Conservation (phyloP, 1,284 basidiomycete genomes). For the Ustilago sp. region DNA sequence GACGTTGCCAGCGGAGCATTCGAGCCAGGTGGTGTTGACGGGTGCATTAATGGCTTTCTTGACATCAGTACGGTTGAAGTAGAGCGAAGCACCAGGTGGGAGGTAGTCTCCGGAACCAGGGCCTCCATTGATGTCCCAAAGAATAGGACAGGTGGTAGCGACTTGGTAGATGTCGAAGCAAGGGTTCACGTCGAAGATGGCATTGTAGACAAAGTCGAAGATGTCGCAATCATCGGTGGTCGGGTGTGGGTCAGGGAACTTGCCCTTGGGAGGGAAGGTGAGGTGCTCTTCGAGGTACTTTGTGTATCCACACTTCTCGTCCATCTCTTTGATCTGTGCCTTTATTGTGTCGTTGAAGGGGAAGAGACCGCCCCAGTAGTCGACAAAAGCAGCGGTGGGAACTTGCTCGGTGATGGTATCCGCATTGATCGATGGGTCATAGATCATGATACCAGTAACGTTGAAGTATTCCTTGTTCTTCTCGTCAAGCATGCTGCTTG, state of each 20-base stretch:
- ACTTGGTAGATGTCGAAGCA: constrained; percentile 53
- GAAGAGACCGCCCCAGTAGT: constrained; percentile 38
- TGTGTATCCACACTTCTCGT: constrained; percentile 54
- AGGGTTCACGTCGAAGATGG: constrained; percentile 46
- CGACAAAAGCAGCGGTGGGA: constrained; percentile 47
- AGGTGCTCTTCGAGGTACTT: constrained; percentile 58
- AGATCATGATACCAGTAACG: constrained; percentile 64
- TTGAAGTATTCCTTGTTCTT: constrained; percentile 53
- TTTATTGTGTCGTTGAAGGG: constrained; percentile 49
- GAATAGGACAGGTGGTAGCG: constrained; percentile 36
- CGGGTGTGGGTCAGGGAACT: constrained; percentile 36
- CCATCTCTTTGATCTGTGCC: constrained; percentile 33
- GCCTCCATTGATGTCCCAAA: constrained; percentile 37
- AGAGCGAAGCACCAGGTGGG: constrained; percentile 23
- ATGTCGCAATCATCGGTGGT: constrained; percentile 35
- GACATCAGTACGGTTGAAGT: constrained; percentile 55
- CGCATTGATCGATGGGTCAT: constrained; percentile 61
- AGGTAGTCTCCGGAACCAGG: constrained; percentile 32
- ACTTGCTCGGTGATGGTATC: constrained; percentile 52
- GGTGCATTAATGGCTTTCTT: constrained; percentile 63
- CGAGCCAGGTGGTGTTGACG: constrained; percentile 40
- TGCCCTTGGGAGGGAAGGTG: constrained; percentile 61
- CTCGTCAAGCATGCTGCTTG: constrained; percentile 54
- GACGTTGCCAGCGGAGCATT: constrained; percentile 43
- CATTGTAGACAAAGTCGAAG: constrained; percentile 29